Base-by-base conservation (phyloP, 139 green algal species). In the Closterium sp. region DNA sequence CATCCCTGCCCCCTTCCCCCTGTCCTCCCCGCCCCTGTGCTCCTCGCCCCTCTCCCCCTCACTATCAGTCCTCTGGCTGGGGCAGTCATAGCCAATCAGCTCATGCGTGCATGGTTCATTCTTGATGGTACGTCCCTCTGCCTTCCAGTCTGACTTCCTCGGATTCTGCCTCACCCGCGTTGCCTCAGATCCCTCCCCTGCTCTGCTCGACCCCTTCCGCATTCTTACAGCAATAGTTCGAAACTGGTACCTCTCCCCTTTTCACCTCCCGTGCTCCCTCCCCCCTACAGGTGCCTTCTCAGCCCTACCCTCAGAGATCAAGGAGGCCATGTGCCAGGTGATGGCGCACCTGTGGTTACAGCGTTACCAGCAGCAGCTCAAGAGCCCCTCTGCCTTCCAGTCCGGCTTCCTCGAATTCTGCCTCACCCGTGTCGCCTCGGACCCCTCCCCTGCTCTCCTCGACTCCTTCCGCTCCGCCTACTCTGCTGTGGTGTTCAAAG, bases 321-420 rank as follows among this genome's bases (percentile, higher is more conserved):
- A 99, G 95, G 97, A 99, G 95, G 98, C 98, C 0, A 92, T 99
- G 88, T 98, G 96, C 92, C 98, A 99, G 95, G 96, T 99, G 24
- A 97, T 99, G 97, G 97, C 97, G 1, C 94, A 97, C 70, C 91
- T 99, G 86, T 99, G 97, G 97, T 94, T 99, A 29, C 90, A 95
- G 88, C 45, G 5, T 70, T 70, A 70, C 45, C 45, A 70, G 45
- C 45, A 70, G 45, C 45, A 70, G 45, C 45, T 70, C 10, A 70
- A 70, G 45, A 70, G 45, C 45, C 45, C 45, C 45, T 70, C 45
- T 70, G 3, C 45, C 45, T 70, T 70, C 5, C 45, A 62, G 7
- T 62, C 42, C 42, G 42, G 42, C 42, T 62, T 62, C 42, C 42
- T 70, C 11, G 45, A 70, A 1, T 70, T 70, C 45, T 70, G 45